phyloP scores from a whole-genome alignment of 352 stramenopile species.

The Phytophthora megakarya region DNA sequence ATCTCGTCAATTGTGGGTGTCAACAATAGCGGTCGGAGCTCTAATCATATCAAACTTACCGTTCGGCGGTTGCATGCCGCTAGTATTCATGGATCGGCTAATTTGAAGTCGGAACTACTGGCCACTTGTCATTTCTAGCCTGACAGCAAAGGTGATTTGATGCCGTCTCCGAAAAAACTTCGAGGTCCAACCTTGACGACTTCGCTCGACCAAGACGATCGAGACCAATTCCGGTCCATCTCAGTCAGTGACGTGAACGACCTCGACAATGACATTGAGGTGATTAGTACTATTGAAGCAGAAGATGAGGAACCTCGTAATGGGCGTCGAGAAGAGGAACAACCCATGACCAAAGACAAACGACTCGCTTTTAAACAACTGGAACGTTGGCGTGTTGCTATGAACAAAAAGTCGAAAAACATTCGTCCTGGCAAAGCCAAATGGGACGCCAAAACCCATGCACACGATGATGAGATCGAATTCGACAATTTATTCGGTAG shows the following conservation, averaged over 20 bases:
- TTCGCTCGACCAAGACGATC: constrained; percentile 17
- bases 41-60: constrained; percentile 6
- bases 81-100: not conserved
- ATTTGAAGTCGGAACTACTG: not conserved
- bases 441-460: constrained; percentile 37
- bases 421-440: constrained; percentile 11
- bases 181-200: constrained; percentile 24
- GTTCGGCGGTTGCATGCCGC: constrained; percentile 4
- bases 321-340: constrained; percentile 27
- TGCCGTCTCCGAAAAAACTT: constrained; percentile 34
- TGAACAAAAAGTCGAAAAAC: constrained; percentile 34
- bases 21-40: constrained; percentile 5
- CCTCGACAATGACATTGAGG: constrained; percentile 33
- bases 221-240: constrained; percentile 26
- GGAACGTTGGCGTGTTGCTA: constrained; percentile 43
- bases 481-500: constrained; percentile 48
- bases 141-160: not conserved
- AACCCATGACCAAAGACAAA: constrained; percentile 42
- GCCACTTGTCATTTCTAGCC: constrained; percentile 14
- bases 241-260: constrained; percentile 34
- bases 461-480: constrained; percentile 29
- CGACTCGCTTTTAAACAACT: constrained; percentile 45
- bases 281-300: constrained; percentile 22
- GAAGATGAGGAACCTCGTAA: constrained; percentile 22
- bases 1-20: too few relatives aligned